These are phyloP conservation scores for Clitoria ternatea DNA, from an alignment of 306 rosid genomes.

Conservation along the genomic window DNA sequence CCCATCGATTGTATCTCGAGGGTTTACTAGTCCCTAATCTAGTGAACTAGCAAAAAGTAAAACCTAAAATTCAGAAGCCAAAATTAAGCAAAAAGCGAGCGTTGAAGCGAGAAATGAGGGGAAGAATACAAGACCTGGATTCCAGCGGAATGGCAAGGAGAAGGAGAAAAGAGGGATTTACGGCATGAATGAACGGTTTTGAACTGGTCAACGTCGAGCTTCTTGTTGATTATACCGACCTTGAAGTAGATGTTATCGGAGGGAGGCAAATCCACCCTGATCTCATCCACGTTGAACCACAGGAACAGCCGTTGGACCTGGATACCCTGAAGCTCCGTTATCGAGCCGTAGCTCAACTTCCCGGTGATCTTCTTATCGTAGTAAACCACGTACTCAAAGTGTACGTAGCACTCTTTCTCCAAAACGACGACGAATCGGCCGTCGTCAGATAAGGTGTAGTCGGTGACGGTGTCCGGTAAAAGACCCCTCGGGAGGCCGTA, in stretches of 20 bases:
- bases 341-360: constrained; percentile 69
- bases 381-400: constrained; percentile 73
- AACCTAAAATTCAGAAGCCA: neutral
- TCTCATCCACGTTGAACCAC: constrained; percentile 85
- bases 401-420: constrained; percentile 55
- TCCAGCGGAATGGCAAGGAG: constrained; percentile 25
- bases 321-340: constrained; percentile 65
- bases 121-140: neutral
- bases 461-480: constrained; percentile 56
- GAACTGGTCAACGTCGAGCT: constrained; percentile 72
- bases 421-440: constrained; percentile 61
- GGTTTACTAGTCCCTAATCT: too few species aligned
- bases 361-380: constrained; percentile 69
- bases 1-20: too few species aligned
- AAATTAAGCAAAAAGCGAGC: neutral
- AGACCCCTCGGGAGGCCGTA: constrained; percentile 84
- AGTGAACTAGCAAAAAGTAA: neutral
- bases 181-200: constrained; percentile 64
- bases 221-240: constrained; percentile 83
- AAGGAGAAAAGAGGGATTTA: constrained; percentile 22
- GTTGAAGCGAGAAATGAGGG: neutral
- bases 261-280: constrained; percentile 93
- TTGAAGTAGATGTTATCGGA: constrained; percentile 69
- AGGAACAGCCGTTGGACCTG: constrained; percentile 65
- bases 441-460: constrained; percentile 52